Evolutionary conservation across 208 protist genomes (phyloP).

Genomic region (Crithidia bombi): DNA sequence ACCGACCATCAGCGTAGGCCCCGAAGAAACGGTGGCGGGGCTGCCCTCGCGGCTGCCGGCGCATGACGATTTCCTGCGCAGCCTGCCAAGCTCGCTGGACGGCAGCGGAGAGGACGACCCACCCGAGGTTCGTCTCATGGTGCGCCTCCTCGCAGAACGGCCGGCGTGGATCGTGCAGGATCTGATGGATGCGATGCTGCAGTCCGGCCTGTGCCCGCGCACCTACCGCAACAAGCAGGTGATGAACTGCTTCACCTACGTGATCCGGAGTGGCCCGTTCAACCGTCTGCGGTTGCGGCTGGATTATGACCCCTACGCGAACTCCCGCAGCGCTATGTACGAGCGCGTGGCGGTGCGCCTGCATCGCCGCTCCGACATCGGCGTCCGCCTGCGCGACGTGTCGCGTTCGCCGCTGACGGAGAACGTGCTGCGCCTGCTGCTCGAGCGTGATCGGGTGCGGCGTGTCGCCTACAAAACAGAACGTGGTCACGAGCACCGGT

Average conservation of each 20-base stretch:
- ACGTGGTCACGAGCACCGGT: conserved; percentile 23
- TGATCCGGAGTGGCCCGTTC: conserved; percentile 75
- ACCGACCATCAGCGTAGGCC: conserved; percentile 42
- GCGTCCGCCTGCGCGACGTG: conserved; percentile 68
- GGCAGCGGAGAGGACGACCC: conserved; percentile 42
- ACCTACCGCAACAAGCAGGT: conserved; percentile 70
- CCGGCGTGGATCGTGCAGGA: conserved; percentile 66
- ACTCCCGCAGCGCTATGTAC: conserved; percentile 38
- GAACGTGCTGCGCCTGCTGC: conserved; percentile 45
- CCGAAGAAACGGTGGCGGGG: conserved; percentile 35
- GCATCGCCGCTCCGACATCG: conserved; percentile 59
- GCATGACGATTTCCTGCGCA: conserved; percentile 37
- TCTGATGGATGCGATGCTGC: conserved; percentile 60
- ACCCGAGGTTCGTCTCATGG: conserved; percentile 51
- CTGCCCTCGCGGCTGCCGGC: conserved; percentile 41
- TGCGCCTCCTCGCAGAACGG: conserved; percentile 56
- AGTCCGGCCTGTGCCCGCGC: conserved; percentile 67
- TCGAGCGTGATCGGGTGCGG: conserved; percentile 22
- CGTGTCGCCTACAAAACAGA: conserved; percentile 23
- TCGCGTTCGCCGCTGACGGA: conserved; percentile 60
- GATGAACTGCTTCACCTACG: conserved; percentile 70
- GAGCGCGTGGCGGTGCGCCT: conserved; percentile 63
- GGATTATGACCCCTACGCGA: conserved; percentile 79
- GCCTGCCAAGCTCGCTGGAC: conserved; percentile 33
- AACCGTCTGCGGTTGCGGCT: conserved; percentile 77